Evolutionary conservation across 306 rosid genomes (phyloP).

Genomic region (Abrus pulchellus): DNA sequence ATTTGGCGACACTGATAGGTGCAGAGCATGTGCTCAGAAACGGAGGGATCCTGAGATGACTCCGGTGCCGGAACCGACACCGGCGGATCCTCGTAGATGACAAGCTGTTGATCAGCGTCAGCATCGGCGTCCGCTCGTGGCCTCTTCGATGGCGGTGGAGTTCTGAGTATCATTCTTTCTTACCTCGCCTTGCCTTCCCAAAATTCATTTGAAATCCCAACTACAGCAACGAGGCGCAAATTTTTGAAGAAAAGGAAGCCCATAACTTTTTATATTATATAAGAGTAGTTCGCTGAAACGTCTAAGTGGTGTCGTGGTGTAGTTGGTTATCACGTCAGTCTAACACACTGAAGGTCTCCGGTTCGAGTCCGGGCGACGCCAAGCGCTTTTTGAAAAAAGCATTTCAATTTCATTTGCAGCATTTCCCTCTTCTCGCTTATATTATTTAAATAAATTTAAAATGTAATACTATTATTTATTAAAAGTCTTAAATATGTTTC

Average conservation of each 20-base stretch:
- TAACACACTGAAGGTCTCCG: conserved; percentile 92
- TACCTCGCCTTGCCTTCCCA: background rate
- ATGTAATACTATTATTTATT: no score
- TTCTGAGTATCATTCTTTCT: conserved; percentile 72
- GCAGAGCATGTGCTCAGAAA: conserved; percentile 59
- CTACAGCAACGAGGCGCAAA: background rate
- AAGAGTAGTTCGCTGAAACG: no score
- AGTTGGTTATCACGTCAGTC: conserved; percentile 94
- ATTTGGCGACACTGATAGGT: conserved; percentile 98
- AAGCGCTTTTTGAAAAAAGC: background rate
- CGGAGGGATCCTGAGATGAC: conserved; percentile 46
- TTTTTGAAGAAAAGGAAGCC: background rate
- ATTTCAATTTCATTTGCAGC: no score
- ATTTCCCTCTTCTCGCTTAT: no score
- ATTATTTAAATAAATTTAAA: no score
- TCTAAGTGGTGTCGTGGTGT: conserved; percentile 72
- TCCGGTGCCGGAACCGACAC: conserved; percentile 43
- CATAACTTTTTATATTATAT: no score
- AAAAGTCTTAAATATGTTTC: no score
- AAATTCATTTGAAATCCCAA: conserved; percentile 18
- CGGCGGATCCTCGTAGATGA: conserved; percentile 78
- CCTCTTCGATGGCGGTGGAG: conserved; percentile 89
- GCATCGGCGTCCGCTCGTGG: conserved; percentile 58
- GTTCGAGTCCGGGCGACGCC: conserved; percentile 72
- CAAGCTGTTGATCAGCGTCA: conserved; percentile 59